A percentile compares a stretch with the other conserved stretches of the same genome.
These are phyloP conservation scores for Aspergillus brasiliensis DNA, from an alignment of 2,329 filamentous ascomycete genomes.

Conservation along the genomic window DNA sequence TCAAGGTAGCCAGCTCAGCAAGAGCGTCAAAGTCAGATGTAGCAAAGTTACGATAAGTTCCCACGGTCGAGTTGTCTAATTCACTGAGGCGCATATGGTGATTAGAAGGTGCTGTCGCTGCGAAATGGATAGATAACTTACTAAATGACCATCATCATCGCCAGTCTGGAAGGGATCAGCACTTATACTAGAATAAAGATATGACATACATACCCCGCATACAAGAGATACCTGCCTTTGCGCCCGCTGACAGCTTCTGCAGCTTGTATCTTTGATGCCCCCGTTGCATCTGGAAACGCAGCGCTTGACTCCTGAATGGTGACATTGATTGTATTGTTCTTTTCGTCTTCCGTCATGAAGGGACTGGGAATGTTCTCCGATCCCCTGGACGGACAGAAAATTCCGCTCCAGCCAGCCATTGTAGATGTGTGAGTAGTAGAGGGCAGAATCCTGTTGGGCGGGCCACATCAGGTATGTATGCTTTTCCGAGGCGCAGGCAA, in stretches of 20 bases:
- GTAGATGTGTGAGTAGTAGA: background rate
- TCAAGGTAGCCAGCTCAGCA: slow-evolving; percentile 38
- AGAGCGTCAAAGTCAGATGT: slow-evolving; percentile 43
- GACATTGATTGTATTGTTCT: slow-evolving; percentile 12
- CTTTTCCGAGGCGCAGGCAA: background rate
- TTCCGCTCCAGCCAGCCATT: slow-evolving; percentile 7
- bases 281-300: slow-evolving; percentile 17
- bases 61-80: slow-evolving; percentile 41
- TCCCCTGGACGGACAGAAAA: background rate
- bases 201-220: slow-evolving; percentile 26
- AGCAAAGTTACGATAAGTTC: slow-evolving; percentile 46
- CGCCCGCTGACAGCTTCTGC: slow-evolving; percentile 32
- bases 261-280: slow-evolving; percentile 32
- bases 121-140: slow-evolving; percentile 13
- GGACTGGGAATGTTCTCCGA: background rate
- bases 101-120: background rate
- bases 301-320: slow-evolving; percentile 1
- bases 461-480: background rate
- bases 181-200: background rate
- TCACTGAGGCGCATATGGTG: slow-evolving; percentile 26
- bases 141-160: slow-evolving; percentile 36
- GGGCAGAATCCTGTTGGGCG: background rate
- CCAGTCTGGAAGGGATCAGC: slow-evolving; percentile 25
- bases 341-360: slow-evolving; percentile 11
- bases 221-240: slow-evolving; percentile 34